Evolutionary conservation across 495 filamentous ascomycete species (phyloP).

Genomic region (Arthonia radiata): DNA sequence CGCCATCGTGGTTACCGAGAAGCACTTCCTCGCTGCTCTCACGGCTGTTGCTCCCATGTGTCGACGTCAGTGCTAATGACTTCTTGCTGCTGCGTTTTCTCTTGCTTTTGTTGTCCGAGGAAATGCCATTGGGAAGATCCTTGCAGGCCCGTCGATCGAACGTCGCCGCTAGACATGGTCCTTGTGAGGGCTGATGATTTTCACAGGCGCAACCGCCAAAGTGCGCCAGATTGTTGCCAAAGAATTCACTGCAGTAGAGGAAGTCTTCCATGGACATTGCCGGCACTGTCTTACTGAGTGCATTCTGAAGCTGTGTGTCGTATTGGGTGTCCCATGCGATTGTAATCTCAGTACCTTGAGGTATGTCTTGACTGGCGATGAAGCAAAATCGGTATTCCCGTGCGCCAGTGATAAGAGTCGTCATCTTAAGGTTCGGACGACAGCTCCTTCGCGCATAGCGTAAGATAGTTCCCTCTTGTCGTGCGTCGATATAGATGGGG

Average conservation of each 20-base stretch:
- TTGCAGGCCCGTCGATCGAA: constrained; percentile 33
- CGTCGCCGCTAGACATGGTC: constrained; percentile 40
- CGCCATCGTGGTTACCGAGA: constrained; percentile 28
- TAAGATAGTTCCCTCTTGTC: constrained; percentile 56
- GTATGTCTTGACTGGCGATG: constrained; percentile 48
- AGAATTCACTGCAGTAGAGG: constrained; percentile 21
- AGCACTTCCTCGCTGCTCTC: constrained; percentile 45
- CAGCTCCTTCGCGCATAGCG: constrained; percentile 79
- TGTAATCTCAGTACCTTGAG: constrained; percentile 35
- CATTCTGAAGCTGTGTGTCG: constrained; percentile 19
- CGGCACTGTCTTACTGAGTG: constrained; percentile 20
- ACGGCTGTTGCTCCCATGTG: constrained; percentile 33
- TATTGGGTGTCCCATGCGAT: constrained; percentile 35
- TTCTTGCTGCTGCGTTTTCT: constrained; percentile 29
- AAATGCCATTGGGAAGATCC: constrained; percentile 23
- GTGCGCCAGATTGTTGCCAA: constrained; percentile 55
- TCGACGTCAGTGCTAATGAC: background rate
- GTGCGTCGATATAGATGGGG: constrained; percentile 76
- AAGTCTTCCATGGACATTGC: constrained; percentile 11
- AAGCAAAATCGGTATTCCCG: constrained; percentile 75
- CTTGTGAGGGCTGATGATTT: constrained; percentile 19
- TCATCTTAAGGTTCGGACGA: constrained; percentile 55
- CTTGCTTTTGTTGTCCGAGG: constrained; percentile 26
- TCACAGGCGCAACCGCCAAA: constrained; percentile 78
- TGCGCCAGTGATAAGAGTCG: constrained; percentile 50